Base-by-base conservation (phyloP, 257 asterid species). In the Petunia axillaris region DNA sequence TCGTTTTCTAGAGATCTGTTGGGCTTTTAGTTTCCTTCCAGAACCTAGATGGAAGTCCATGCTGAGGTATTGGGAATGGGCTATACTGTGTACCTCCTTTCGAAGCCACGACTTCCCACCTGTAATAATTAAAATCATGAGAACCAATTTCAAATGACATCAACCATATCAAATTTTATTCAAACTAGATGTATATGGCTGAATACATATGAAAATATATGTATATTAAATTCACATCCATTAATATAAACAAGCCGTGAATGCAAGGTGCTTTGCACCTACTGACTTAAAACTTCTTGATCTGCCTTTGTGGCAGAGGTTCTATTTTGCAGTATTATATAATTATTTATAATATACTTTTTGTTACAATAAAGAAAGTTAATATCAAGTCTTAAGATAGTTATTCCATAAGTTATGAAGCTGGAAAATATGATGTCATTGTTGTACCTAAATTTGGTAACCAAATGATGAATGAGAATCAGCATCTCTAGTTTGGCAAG, bases 401-500 rank as follows among this genome's bases (percentile, higher is more conserved):
- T 25, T 25, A 25, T 25, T 25, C 25, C 25, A 25, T 25, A 25
- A 73, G 62, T 50, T 73, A 73, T 35, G 58, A 35, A 73, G 48
- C 46, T 73, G 13, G 46, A 50, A 73, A 73, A 73, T 73, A 50
- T 73, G 46, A 73, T 35, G 78, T 73, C 78, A 36, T 50, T 73
- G 41, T 77, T 76, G 2, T 82, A 94, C 98, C 98, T 93, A 15
- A 84, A 89, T 79, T 84, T 89, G 80, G 88, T 91, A 5, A 93
- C 92, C 58, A 94, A 81, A 50, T 90, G 94, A 85, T 94, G 96
- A 83, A 93, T 76, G 57, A 94, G 62, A 75, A 91, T 83, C 70
- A 94, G 83, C 87, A 93, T 91, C 90, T 94, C 95, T 75, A 93
- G 87, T 79, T 90, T 94, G 43, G 98, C 98, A 75, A 94, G 95